Evolutionary conservation across 495 filamentous ascomycete genomes (phyloP), one percentile per base, ranked within the genome.

Genomic region (Penicillium lividum): DNA sequence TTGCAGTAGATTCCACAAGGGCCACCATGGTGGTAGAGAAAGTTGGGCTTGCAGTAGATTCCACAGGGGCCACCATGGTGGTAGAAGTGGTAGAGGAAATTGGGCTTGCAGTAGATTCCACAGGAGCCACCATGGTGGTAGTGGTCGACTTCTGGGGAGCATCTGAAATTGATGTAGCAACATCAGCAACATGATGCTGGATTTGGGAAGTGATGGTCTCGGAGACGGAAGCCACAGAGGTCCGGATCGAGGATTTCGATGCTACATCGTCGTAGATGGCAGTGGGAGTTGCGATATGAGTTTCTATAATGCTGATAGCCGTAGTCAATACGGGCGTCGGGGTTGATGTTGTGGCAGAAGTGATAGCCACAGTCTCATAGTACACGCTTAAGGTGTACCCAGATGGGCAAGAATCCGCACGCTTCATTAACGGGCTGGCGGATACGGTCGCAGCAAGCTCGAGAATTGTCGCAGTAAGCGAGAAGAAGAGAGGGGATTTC

Each of bases 401-500:
- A 22, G 49, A 22, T 25, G 49, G 49, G 49, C 49, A 52, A 7
- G 72, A 68, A 53, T 71, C 74, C 31, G 64, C 56, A 38, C 60
- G 43, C 43, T 45, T 45, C 57, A 30, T 60, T 42, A 28, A 68
- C 59, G 4, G 66, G 46, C 61, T 54, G 11, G 70, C 72, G 48
- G 71, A 70, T 28, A 68, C 69, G 7, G 68, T 63, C 5, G 69
- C 63, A n/a, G 68, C 66, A 22, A 58, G 56, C 43, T 72, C 54
- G 36, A 77, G 36, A 42, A 73, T 66, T 64, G 63, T 69, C 16
- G 72, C 38, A 42, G 63, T 63, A 15, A 74, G 30, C 15, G 64
- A 72, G 45, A 65, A 59, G 13, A 76, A 49, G 38, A 46, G 56
- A 25, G 72, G 68, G 47, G 68, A 74, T 65, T 71, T 76, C 73